phyloP scores from a whole-genome alignment of 179 eudicot species.

The Silene coronaria region DNA sequence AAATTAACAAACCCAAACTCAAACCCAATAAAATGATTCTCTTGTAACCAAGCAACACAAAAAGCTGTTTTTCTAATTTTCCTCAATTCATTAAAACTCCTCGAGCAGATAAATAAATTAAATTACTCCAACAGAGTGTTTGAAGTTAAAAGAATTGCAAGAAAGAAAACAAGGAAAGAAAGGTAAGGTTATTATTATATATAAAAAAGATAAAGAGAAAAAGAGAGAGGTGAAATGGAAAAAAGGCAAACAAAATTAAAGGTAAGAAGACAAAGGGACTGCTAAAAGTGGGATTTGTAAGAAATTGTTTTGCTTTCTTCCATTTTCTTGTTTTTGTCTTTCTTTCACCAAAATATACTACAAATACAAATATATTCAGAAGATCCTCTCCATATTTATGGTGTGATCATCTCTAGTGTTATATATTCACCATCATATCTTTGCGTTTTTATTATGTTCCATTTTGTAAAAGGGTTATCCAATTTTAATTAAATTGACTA shows the following conservation, averaged over 20 bases:
- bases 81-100: not conserved
- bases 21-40: not conserved
- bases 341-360: constrained; percentile 24
- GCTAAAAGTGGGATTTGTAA: constrained; percentile 17
- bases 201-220: no score
- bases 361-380: constrained; percentile 22
- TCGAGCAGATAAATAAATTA: not conserved
- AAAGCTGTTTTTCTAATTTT: not conserved
- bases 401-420: not conserved
- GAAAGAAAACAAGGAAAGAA: not conserved
- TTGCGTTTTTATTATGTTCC: no score
- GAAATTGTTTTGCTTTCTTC: not conserved
- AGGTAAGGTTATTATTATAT: constrained; percentile 25
- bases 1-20: no score
- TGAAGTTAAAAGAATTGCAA: not conserved
- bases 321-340: constrained; percentile 12
- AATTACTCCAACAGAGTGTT: not conserved
- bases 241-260: not conserved
- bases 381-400: constrained; percentile 23
- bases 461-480: no score
- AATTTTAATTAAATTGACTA: no score
- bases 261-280: not conserved
- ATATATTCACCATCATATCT: not conserved
- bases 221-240: not conserved
- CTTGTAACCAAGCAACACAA: constrained; percentile 10